Evolutionary conservation across 495 filamentous ascomycete species (phyloP), one percentile per base, ranked within the genome.

Genomic region (Penicillium canariense): DNA sequence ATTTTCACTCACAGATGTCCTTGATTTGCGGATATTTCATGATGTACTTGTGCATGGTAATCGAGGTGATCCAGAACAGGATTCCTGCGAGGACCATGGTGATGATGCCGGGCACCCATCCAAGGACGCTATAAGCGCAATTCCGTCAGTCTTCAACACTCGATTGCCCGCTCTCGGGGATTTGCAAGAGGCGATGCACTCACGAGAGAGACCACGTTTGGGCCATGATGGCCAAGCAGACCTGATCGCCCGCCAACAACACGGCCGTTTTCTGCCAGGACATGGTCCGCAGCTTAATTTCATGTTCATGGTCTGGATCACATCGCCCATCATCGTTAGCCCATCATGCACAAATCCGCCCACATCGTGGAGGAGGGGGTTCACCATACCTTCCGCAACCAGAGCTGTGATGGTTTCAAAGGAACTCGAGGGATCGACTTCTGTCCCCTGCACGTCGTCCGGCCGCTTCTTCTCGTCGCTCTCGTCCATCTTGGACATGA

Each of bases 211-310:
- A 75, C 75, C 73, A 78, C 2, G 70, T 68, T 59, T 78, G 75
- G 17, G 75, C 72, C 75, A 75, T 78, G 47, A 78, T 76, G n/a
- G 75, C 75, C 50, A 78, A 49, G 47, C 75, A 78, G 51, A 78
- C 75, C 55, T 78, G 73, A 3, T 78, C 75, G 10, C 75, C 75
- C 0, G 67, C 68, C 4, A 78, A 67, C 30, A 78, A 46, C 56
- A 68, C 73, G 5, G 75, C 72, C 0, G 73, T 73, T 51, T 76
- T 76, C 49, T 76, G 73, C 73, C 75, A 78, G 11, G 73, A 73
- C 75, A 78, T 76, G 4, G 75, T 78, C 20, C 75, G 65, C 8
- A 76, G 65, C 54, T 75, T 69, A 57, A 76, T 78, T 3, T 76
- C 73, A 72, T 77, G 74, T 53, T 66, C 26, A 25, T 75, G 71